These are phyloP conservation scores for Podospora fimiseda DNA, from an alignment of 495 filamentous ascomycete species.

Conservation along the genomic window DNA sequence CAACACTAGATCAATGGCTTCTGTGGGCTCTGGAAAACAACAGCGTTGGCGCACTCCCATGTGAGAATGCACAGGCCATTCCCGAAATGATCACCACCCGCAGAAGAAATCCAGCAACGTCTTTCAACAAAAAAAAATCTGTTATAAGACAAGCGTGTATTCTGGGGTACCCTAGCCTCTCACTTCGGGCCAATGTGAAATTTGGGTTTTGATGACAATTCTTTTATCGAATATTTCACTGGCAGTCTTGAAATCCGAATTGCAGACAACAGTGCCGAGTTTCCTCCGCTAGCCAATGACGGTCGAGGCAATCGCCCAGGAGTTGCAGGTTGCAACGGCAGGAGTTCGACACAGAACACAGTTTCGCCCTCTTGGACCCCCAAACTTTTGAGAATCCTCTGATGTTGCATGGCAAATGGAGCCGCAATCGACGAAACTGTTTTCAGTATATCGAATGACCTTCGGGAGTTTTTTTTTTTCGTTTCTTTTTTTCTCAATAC, in stretches of 20 bases:
- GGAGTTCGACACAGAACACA: neutral
- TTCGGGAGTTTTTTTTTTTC: neutral
- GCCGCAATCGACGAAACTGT: conserved; percentile 1
- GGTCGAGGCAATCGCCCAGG: neutral
- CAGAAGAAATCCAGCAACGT: too few species aligned
- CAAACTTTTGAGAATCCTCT: neutral
- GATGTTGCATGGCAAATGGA: neutral
- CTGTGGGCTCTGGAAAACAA: too few species aligned
- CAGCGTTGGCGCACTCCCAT: too few species aligned
- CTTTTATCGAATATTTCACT: too few species aligned
- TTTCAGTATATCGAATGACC: neutral
- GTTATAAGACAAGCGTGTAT: conserved; percentile 2
- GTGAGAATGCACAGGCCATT: too few species aligned
- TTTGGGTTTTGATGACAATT: neutral
- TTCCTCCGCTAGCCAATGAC: neutral
- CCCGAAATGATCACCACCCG: too few species aligned
- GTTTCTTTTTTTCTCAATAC: neutral
- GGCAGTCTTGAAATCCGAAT: neutral
- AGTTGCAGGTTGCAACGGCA: neutral
- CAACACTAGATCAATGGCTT: neutral
- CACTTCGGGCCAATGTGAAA: neutral
- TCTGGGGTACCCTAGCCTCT: conserved; percentile 5
- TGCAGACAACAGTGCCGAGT: neutral
- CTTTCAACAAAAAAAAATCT: conserved; percentile 1
- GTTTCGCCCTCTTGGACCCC: neutral